Percentiles rank a stretch among this genome's conserved stretches.
Conservation (phyloP, 176 grass and related monocot species). For the Oryza nivara region DNA sequence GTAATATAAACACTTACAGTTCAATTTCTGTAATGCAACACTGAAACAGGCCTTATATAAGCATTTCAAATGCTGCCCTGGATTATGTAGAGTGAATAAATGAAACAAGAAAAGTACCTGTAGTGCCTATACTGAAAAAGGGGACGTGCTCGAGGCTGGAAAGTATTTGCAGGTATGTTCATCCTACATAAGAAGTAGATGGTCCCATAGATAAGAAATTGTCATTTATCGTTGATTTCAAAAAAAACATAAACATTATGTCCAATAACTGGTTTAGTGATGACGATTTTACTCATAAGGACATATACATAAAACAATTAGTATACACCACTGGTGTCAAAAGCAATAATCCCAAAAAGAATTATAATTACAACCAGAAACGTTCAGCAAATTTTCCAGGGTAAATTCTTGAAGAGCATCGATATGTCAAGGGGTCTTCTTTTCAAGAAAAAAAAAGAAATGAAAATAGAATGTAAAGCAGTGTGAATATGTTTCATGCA, state of each 20-base stretch:
- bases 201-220: slow-evolving; percentile 17
- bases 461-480: slow-evolving; percentile 23
- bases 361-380: slow-evolving; percentile 16
- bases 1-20: slow-evolving; percentile 4
- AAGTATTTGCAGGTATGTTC: slow-evolving; percentile 84
- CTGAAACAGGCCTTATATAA: not conserved
- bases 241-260: slow-evolving; percentile 20
- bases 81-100: slow-evolving; percentile 26
- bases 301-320: not conserved
- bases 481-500: not conserved
- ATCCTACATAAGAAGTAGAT: slow-evolving; percentile 58
- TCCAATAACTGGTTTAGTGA: not conserved
- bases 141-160: slow-evolving; percentile 80
- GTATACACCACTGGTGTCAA: not conserved
- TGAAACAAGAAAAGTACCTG: slow-evolving; percentile 59
- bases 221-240: slow-evolving; percentile 4
- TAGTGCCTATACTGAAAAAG: slow-evolving; percentile 98
- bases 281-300: not conserved
- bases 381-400: slow-evolving; percentile 13
- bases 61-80: slow-evolving; percentile 2
- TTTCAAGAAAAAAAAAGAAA: slow-evolving; percentile 4
- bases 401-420: not conserved
- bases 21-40: slow-evolving; percentile 20
- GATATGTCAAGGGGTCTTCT: not conserved
- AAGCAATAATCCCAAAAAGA: not conserved